Evolutionary conservation across 352 stramenopile species (phyloP).

Genomic region (Globisporangium nagaii): DNA sequence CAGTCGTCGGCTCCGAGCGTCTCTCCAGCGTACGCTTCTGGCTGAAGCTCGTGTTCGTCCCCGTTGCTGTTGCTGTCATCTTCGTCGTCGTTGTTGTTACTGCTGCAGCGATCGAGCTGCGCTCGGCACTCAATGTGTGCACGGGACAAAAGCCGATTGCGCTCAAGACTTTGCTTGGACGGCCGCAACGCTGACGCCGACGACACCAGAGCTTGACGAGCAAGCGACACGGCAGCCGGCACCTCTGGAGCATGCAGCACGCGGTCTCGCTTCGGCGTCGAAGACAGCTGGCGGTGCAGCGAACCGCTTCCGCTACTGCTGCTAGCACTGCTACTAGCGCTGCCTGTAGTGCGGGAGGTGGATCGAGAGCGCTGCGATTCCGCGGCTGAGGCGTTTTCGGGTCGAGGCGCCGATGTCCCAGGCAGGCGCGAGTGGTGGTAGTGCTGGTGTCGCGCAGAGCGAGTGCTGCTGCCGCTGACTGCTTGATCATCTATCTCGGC

Average conservation of each 20-base stretch:
- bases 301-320: not conserved
- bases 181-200: constrained; percentile 42
- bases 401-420: not conserved
- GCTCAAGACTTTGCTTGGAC: constrained; percentile 23
- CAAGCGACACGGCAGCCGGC: not conserved
- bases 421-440: not conserved
- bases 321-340: not conserved
- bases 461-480: not conserved
- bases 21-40: not conserved
- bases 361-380: constrained; percentile 2
- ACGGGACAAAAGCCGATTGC: constrained; percentile 5
- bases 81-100: constrained; percentile 1
- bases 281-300: not conserved
- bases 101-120: not conserved
- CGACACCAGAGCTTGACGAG: constrained; percentile 24
- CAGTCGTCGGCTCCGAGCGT: not conserved
- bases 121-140: constrained; percentile 7
- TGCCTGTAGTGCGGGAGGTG: not conserved
- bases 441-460: not conserved
- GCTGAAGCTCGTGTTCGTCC: not conserved
- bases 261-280: constrained; percentile 3
- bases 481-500: not conserved
- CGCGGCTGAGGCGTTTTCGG: not conserved
- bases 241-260: not conserved
- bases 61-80: constrained; percentile 12